phyloP scores from a whole-genome alignment of 768 basidiomycete species.

The Russula lepida region DNA sequence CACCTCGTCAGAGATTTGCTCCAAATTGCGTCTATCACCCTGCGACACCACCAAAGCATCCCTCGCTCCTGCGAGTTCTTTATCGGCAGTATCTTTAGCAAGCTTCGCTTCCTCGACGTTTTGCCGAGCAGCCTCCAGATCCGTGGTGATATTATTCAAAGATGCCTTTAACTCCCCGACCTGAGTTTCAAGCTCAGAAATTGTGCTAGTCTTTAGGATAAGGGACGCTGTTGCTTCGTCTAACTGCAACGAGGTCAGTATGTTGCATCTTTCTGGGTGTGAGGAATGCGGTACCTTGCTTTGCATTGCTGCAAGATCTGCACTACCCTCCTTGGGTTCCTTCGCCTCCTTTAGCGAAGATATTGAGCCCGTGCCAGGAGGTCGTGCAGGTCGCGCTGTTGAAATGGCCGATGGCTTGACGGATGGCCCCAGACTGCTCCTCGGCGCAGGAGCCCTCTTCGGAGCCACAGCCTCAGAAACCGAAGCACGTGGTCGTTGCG shows the following conservation, averaged over 20 bases:
- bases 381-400: conserved; percentile 29
- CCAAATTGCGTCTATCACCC: conserved; percentile 28
- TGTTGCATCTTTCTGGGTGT: not conserved
- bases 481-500: conserved; percentile 53
- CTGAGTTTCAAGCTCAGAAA: conserved; percentile 47
- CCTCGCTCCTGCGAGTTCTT: conserved; percentile 38
- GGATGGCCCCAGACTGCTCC: conserved; percentile 26
- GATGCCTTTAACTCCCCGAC: conserved; percentile 42
- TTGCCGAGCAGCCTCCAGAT: conserved; percentile 40
- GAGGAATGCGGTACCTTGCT: conserved; percentile 38
- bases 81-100: conserved; percentile 42
- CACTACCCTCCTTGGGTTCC: conserved; percentile 57
- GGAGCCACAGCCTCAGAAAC: conserved; percentile 58
- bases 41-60: conserved; percentile 34
- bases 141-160: conserved; percentile 39
- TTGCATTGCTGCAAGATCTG: conserved; percentile 49
- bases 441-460: conserved; percentile 26
- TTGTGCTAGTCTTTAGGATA: conserved; percentile 41
- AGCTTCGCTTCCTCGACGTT: conserved; percentile 40
- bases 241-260: conserved; percentile 37
- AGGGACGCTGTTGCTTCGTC: conserved; percentile 48
- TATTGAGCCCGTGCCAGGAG: conserved; percentile 50
- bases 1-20: conserved; percentile 45
- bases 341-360: conserved; percentile 67
- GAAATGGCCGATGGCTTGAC: conserved; percentile 32